Evolutionary conservation across 306 rosid species (phyloP).

Genomic region (Heteromeles arbutifolia): DNA sequence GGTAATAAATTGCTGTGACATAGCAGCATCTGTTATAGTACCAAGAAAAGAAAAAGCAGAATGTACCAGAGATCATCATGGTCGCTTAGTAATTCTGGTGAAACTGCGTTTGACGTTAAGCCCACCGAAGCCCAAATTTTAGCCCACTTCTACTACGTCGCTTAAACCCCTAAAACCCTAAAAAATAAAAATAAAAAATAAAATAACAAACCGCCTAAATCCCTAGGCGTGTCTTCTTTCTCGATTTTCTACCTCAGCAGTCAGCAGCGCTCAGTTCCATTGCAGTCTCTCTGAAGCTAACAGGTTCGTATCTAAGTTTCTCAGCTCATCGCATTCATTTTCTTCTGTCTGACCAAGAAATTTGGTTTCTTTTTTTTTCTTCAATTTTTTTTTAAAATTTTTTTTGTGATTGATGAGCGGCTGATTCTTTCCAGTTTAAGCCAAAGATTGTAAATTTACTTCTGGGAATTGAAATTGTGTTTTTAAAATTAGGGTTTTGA

Average conservation of each 20-base stretch:
- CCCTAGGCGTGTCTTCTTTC: neutral
- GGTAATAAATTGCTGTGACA: fast-evolving
- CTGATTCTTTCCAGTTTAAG: neutral
- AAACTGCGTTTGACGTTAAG: neutral
- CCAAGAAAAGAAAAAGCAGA: too few species aligned
- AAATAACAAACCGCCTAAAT: neutral
- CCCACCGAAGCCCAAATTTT: neutral
- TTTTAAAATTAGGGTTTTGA: neutral
- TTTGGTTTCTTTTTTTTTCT: too few species aligned
- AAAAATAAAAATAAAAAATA: too few species aligned
- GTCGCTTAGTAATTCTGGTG: too few species aligned
- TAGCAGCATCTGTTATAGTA: too few species aligned
- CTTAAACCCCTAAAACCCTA: neutral
- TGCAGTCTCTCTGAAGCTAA: neutral
- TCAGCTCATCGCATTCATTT: neutral
- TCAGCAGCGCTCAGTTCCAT: neutral
- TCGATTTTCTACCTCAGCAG: neutral
- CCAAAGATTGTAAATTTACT: neutral
- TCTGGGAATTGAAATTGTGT: neutral
- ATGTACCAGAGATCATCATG: too few species aligned
- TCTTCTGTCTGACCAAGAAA: neutral
- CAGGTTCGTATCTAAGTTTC: neutral
- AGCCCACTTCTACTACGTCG: neutral
- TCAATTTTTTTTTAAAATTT: too few species aligned
- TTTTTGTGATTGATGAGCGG: neutral